phyloP scores from a whole-genome alignment of 257 asterid species.

The Fraxinus cuspidata region DNA sequence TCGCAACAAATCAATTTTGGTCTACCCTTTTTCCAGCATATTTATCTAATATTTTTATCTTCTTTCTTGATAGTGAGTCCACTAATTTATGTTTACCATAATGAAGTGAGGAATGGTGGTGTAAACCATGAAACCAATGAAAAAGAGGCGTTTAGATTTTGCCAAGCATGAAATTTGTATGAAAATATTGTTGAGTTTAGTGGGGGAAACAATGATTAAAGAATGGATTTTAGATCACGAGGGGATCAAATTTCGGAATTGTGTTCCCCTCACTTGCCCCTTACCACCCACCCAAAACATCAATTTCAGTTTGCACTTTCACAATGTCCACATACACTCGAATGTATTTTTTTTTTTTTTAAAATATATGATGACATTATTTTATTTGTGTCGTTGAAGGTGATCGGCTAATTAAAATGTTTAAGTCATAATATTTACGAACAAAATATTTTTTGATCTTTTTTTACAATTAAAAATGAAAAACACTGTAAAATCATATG shows the following conservation, averaged over 20 bases:
- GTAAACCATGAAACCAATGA: conserved; percentile 21
- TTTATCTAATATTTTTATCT: neutral
- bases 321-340: conserved; percentile 19
- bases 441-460: no score
- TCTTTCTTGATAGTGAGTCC: conserved; percentile 26
- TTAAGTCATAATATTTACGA: no score
- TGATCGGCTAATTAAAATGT: no score
- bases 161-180: conserved; percentile 18
- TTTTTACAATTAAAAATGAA: neutral
- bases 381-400: no score
- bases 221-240: conserved; percentile 35
- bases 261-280: conserved; percentile 34
- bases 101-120: conserved; percentile 32
- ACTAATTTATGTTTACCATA: conserved; percentile 18
- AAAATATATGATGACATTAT: neutral
- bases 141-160: conserved; percentile 19
- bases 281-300: conserved; percentile 11
- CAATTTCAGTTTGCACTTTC: conserved; percentile 17
- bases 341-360: neutral
- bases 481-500: conserved; percentile 4
- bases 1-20: no score
- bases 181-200: conserved; percentile 32
- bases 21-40: no score
- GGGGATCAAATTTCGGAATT: conserved; percentile 37
- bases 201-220: conserved; percentile 49